phyloP scores from a whole-genome alignment of 164 flowering plant genomes.

The Kingdonia uniflora region DNA sequence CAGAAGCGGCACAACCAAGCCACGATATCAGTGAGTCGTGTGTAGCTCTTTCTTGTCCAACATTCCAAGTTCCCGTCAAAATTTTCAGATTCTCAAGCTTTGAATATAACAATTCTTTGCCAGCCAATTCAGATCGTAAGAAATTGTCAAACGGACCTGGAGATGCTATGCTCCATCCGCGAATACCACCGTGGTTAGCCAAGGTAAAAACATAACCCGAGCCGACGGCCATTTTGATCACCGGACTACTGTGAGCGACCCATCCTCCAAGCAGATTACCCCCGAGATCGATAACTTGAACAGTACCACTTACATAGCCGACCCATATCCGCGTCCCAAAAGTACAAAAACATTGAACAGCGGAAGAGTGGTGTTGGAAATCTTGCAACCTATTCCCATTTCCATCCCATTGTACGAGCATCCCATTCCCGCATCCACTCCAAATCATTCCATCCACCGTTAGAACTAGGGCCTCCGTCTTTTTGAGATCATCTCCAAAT shows the following conservation, averaged over 20 bases:
- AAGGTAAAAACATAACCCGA: conserved; percentile 58
- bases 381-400: conserved; percentile 77
- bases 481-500: conserved; percentile 63
- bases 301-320: conserved; percentile 70
- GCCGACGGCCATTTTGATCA: conserved; percentile 63
- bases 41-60: conserved; percentile 65
- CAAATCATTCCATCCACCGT: conserved; percentile 78
- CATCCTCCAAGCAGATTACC: conserved; percentile 77
- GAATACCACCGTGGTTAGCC: conserved; percentile 94
- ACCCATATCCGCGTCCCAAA: conserved; percentile 68
- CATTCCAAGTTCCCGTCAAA: conserved; percentile 87
- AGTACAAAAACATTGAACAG: conserved; percentile 75
- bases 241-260: conserved; percentile 81
- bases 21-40: conserved; percentile 73
- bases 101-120: conserved; percentile 41
- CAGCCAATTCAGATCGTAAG: conserved; percentile 58
- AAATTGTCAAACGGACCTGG: conserved; percentile 78
- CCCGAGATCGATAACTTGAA: conserved; percentile 73
- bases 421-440: conserved; percentile 81
- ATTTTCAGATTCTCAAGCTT: conserved; percentile 54
- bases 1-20: conserved; percentile 72
- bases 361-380: conserved; percentile 41
- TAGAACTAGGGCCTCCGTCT: conserved; percentile 60
- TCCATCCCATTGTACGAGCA: conserved; percentile 91
- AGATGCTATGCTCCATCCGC: conserved; percentile 79